A percentile compares a stretch with the other conserved stretches of the same genome.
phyloP scores from a whole-genome alignment of 2,329 filamentous ascomycete species.

The Microcyclosporella mali region DNA sequence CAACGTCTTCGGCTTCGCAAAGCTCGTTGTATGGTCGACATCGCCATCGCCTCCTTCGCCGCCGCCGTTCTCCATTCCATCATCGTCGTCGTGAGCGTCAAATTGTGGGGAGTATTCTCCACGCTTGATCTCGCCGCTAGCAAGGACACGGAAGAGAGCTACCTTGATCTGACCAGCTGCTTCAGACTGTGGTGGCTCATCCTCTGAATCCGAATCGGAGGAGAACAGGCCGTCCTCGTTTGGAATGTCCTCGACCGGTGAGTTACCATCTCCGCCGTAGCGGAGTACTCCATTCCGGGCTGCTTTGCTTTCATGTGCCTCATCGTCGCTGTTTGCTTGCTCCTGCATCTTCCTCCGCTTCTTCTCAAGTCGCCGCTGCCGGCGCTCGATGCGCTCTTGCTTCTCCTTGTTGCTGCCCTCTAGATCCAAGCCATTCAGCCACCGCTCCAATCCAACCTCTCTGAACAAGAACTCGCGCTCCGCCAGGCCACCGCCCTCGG shows the following conservation, averaged over 20 bases:
- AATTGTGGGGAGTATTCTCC: slow-evolving; percentile 98
- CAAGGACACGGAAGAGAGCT: slow-evolving; percentile 87
- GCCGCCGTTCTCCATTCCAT: slow-evolving; percentile 50
- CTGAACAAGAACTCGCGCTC: slow-evolving; percentile 96
- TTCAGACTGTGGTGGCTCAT: slow-evolving; percentile 82
- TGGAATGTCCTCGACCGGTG: slow-evolving; percentile 64
- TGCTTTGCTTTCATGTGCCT: slow-evolving; percentile 36
- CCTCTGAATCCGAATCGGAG: slow-evolving; percentile 65
- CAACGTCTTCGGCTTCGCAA: slow-evolving; percentile 90
- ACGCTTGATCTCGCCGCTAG: slow-evolving; percentile 93
- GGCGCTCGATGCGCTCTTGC: slow-evolving; percentile 66
- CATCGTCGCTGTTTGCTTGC: slow-evolving; percentile 48
- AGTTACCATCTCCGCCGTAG: slow-evolving; percentile 70
- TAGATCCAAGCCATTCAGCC: slow-evolving; percentile 94
- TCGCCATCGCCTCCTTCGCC: slow-evolving; percentile 68
- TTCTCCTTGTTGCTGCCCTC: slow-evolving; percentile 68
- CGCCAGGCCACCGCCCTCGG: slow-evolving; percentile 86
- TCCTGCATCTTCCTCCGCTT: slow-evolving; percentile 67
- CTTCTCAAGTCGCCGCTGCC: slow-evolving; percentile 61
- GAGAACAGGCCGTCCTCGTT: slow-evolving; percentile 60
- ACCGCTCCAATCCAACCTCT: slow-evolving; percentile 90
- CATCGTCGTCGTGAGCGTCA: slow-evolving; percentile 91
- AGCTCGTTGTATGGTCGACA: slow-evolving; percentile 94
- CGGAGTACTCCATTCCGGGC: slow-evolving; percentile 58
- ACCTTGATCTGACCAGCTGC: slow-evolving; percentile 97